These are phyloP conservation scores for Meyerozyma elateridarum DNA, from an alignment of 1,139 yeast genomes.

Conservation along the genomic window DNA sequence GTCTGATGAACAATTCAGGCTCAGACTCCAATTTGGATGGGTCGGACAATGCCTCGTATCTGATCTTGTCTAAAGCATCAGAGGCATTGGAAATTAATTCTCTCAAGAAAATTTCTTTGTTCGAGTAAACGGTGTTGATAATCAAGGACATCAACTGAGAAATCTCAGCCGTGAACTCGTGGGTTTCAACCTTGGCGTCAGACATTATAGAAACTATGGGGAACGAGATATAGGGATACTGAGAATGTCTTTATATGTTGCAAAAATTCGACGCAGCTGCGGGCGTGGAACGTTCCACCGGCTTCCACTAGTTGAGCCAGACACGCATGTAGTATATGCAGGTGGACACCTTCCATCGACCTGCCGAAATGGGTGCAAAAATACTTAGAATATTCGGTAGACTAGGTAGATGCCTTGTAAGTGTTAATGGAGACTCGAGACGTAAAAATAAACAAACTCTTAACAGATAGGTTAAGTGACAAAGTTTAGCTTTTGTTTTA, in stretches of 20 bases:
- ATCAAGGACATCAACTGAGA: constrained; percentile 99
- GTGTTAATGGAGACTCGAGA: too few relatives aligned
- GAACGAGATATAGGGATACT: not conserved
- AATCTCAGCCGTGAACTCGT: constrained; percentile 99
- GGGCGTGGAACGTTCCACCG: constrained; percentile 4
- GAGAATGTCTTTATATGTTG: constrained; percentile 2
- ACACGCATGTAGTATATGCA: constrained; percentile 2
- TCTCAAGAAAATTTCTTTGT: constrained; percentile 98
- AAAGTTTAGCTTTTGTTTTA: too few relatives aligned
- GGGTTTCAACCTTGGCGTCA: constrained; percentile 65
- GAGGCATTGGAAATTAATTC: constrained; percentile 98
- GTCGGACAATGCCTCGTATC: constrained; percentile 94
- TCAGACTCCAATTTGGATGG: constrained; percentile 89
- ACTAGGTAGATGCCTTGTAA: too few relatives aligned
- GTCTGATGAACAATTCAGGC: constrained; percentile 95
- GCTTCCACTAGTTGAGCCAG: constrained; percentile 1
- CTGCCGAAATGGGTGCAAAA: constrained; percentile 2
- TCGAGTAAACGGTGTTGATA: constrained; percentile 99
- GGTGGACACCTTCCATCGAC: too few relatives aligned
- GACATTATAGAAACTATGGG: constrained; percentile 39
- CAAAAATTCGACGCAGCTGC: constrained; percentile 4
- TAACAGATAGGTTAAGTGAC: too few relatives aligned
- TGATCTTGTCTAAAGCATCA: constrained; percentile 93
- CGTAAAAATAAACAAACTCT: too few relatives aligned
- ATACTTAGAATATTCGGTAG: too few relatives aligned